These are phyloP conservation scores for Coffea humblotiana DNA, from an alignment of 305 asterid genomes.

Conservation along the genomic window DNA sequence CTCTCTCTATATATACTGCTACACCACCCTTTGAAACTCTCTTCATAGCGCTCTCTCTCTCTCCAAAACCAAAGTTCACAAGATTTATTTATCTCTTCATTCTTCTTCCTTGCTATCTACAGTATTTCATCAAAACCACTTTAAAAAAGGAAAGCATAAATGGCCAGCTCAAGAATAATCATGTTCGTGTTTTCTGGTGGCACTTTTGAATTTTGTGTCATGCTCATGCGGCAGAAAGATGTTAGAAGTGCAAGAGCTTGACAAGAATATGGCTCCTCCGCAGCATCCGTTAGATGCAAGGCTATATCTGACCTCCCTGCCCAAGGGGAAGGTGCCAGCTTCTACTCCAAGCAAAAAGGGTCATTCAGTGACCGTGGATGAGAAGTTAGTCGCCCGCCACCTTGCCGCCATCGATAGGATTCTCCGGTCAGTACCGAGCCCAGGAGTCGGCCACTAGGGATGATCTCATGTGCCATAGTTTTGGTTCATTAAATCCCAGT, in stretches of 20 bases:
- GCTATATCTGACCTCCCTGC: conserved; percentile 26
- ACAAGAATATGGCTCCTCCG: neutral
- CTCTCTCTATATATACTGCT: neutral
- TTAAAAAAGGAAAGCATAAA: neutral
- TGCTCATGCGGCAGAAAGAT: conserved; percentile 24
- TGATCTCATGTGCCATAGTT: neutral
- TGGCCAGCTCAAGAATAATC: conserved; percentile 15
- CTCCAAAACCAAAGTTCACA: conserved; percentile 16
- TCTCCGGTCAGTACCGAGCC: conserved; percentile 46
- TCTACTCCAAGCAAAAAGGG: conserved; percentile 40
- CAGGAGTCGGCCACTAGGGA: conserved; percentile 33
- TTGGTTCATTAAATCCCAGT: neutral
- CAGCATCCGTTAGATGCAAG: conserved; percentile 6
- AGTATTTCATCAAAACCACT: neutral
- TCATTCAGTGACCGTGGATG: conserved; percentile 21
- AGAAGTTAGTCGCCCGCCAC: conserved; percentile 24
- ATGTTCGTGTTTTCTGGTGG: conserved; percentile 12
- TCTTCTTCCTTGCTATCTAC: neutral
- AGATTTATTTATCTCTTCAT: neutral
- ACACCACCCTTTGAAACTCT: neutral
- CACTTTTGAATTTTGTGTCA: conserved; percentile 18
- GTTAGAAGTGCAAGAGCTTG: neutral
- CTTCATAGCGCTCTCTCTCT: conserved; percentile 22
- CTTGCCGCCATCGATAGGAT: conserved; percentile 27
- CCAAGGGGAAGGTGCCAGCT: conserved; percentile 36